Evolutionary conservation across 2,329 filamentous ascomycete species (phyloP), one percentile per base, ranked within the genome.

Genomic region (Pyricularia pennisetigena): DNA sequence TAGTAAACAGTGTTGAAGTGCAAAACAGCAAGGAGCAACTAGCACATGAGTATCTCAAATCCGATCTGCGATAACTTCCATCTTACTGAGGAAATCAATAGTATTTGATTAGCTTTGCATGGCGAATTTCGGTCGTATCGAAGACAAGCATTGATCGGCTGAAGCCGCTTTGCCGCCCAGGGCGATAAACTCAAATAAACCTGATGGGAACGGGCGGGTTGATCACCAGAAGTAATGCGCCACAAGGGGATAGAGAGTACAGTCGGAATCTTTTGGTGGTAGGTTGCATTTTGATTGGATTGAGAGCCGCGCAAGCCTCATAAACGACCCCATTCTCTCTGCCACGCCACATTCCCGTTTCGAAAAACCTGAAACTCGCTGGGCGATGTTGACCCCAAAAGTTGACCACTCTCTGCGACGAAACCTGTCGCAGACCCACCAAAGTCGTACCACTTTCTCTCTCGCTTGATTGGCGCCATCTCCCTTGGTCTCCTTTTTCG

Each of bases 371-470:
- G 64, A 65, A 65, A 49, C 29, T 65, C 64, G 23, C 30, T 30
- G 63, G 5, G n/a, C 16, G 28, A 20, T 41, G 16, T 20, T 41
- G 29, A 23, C 12, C 29, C 29, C 30, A 35, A 49, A 35, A 23
- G 64, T 2, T 28, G 59, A 24, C 59, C 59, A 29, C 24, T 28
- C 59, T 26, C 59, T 26, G 59, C 59, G 59, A 64, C 66, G 57
- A 41, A 28, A 7, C 41, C 23, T 41, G 66, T 62, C 30, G 30
- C 66, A 67, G 66, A 62, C 59, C 66, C 66, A 62, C 66, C 49
- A 28, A 28, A 64, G 30, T 67, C 66, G 66, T 67, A 67, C 66
- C 66, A 67, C 63, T 61, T 41, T n/a, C 59, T 26, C 59, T 32
- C 59, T 30, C 66, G 41, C 26, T 62, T 23, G 54, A 14, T 16